Conservation (phyloP, 495 filamentous ascomycete genomes). For the Cercophora sp. region DNA sequence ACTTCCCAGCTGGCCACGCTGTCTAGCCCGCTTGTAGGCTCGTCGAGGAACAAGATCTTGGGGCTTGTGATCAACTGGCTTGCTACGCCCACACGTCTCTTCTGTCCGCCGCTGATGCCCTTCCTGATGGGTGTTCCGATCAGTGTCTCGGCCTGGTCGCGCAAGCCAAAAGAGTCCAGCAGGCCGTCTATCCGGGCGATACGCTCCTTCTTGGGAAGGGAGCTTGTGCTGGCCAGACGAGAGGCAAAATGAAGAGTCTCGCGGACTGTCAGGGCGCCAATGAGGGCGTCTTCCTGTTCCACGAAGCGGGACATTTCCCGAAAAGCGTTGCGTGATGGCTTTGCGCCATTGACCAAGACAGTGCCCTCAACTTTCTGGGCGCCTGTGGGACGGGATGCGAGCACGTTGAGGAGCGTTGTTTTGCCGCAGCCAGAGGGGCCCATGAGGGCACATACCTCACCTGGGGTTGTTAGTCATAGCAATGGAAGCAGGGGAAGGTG, state of each 20-base stretch:
- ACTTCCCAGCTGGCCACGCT: conserved; percentile 79
- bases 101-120: conserved; percentile 77
- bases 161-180: conserved; percentile 75
- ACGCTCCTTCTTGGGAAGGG: conserved; percentile 53
- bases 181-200: conserved; percentile 77
- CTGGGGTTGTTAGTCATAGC: conserved; percentile 30
- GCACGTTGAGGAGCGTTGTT: conserved; percentile 70
- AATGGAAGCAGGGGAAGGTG: background rate
- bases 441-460: conserved; percentile 72
- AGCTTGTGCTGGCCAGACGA: conserved; percentile 56
- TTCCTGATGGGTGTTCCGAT: conserved; percentile 77
- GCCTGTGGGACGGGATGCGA: conserved; percentile 63
- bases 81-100: conserved; percentile 70
- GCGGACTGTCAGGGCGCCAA: conserved; percentile 69
- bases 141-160: conserved; percentile 60
- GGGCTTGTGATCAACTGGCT: conserved; percentile 75
- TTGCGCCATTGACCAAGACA: conserved; percentile 55
- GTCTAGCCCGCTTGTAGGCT: conserved; percentile 77
- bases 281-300: conserved; percentile 80
- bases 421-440: conserved; percentile 74
- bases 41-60: conserved; percentile 75
- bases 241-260: conserved; percentile 79
- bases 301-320: conserved; percentile 63
- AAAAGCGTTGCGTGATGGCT: conserved; percentile 34
- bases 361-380: conserved; percentile 44